Evolutionary conservation across 2,329 filamentous ascomycete genomes (phyloP).

Genomic region (Cephalotrichum gorgonifer): DNA sequence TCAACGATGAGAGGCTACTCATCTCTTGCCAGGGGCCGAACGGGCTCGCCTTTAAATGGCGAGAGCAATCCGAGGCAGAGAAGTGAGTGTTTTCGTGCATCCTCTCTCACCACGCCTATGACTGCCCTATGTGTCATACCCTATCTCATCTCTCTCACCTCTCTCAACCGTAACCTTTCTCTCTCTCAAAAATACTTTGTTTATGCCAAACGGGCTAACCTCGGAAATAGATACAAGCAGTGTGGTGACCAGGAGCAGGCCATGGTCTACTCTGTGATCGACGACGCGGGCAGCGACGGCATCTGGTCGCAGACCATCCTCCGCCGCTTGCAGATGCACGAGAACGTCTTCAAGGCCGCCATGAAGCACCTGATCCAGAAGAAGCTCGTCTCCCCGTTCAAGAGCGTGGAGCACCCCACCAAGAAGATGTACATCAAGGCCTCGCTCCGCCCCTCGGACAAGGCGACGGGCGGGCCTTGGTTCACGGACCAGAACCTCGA

Average conservation of each 20-base stretch:
- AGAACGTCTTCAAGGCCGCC: conserved; percentile 68
- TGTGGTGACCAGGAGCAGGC: conserved; percentile 62
- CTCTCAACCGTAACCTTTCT: too few relatives aligned
- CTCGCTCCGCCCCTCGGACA: conserved; percentile 73
- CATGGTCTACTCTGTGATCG: conserved; percentile 81
- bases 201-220: not conserved
- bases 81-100: conserved; percentile 44
- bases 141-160: not conserved
- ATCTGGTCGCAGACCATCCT: conserved; percentile 88
- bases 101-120: not conserved
- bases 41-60: conserved; percentile 47
- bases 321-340: conserved; percentile 69
- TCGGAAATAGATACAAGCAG: conserved; percentile 42
- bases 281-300: conserved; percentile 72
- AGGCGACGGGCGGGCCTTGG: conserved; percentile 89
- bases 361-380: conserved; percentile 78
- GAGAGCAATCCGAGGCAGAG: conserved; percentile 47
- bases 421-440: conserved; percentile 96
- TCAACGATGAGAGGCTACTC: conserved; percentile 52
- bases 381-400: conserved; percentile 77
- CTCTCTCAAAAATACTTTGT: not conserved
- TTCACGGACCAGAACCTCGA: conserved; percentile 88
- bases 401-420: conserved; percentile 80
- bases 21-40: conserved; percentile 32
- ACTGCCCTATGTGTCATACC: not conserved